Percentiles rank a stretch among this genome's conserved stretches.
Conservation (phyloP, 1,284 basidiomycete species). For the Papiliotrema nemorosa region DNA sequence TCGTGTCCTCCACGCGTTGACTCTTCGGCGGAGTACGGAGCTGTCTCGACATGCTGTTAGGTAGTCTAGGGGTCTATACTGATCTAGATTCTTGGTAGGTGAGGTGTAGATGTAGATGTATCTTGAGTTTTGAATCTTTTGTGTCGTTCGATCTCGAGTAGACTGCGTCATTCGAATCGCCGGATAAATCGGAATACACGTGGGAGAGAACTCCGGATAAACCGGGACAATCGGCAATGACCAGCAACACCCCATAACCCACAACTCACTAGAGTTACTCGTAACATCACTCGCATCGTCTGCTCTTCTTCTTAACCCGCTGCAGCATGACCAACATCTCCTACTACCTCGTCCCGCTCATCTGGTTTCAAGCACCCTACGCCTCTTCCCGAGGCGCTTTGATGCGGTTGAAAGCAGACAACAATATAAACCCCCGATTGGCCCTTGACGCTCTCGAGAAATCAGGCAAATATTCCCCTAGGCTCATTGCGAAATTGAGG, state of each 20-base stretch:
- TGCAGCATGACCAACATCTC: slow-evolving; percentile 23
- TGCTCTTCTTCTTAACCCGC: not conserved
- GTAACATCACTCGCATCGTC: too few relatives aligned
- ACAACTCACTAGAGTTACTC: too few relatives aligned
- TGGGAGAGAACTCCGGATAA: too few relatives aligned
- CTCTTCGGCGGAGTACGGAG: slow-evolving; percentile 4
- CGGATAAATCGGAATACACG: too few relatives aligned
- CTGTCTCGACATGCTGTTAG: not conserved
- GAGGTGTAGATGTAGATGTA: too few relatives aligned
- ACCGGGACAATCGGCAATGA: too few relatives aligned
- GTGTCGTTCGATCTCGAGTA: too few relatives aligned
- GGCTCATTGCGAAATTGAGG: slow-evolving; percentile 22
- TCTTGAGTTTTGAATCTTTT: too few relatives aligned
- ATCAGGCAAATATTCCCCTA: slow-evolving; percentile 25
- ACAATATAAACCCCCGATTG: slow-evolving; percentile 35
- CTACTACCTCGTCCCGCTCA: slow-evolving; percentile 31
- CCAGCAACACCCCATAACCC: too few relatives aligned
- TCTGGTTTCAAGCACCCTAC: slow-evolving; percentile 29
- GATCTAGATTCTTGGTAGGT: too few relatives aligned
- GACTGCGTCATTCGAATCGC: too few relatives aligned
- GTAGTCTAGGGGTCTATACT: too few relatives aligned
- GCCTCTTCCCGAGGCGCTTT: slow-evolving; percentile 21
- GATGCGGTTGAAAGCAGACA: slow-evolving; percentile 16
- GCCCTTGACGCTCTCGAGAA: slow-evolving; percentile 27
- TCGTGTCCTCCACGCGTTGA: slow-evolving; percentile 12